Percentiles rank a stretch among this genome's conserved stretches.
Evolutionary conservation across 169 alveolate genomes (phyloP).

Genomic region (Plasmodium gallinaceum): DNA sequence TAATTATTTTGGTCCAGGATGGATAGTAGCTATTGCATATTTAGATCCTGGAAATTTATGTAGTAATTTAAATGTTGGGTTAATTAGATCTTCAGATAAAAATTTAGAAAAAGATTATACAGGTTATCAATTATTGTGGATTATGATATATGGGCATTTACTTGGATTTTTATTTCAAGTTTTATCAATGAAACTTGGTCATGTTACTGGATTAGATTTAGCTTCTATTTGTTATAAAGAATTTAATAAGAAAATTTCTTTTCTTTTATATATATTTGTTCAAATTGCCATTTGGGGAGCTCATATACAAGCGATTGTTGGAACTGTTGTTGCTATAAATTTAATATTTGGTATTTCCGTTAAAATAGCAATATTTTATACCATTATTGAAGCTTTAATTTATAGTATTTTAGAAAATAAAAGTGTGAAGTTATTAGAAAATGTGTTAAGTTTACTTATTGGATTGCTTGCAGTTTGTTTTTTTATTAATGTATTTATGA

Average conservation of each 20-base stretch:
- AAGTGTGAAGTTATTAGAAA: slow-evolving; percentile 49
- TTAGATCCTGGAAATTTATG: slow-evolving; percentile 85
- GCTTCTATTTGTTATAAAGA: slow-evolving; percentile 77
- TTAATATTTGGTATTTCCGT: slow-evolving; percentile 70
- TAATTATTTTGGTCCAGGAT: slow-evolving; percentile 83
- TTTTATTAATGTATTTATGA: slow-evolving; percentile 72
- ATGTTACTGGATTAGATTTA: slow-evolving; percentile 80
- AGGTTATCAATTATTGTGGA: slow-evolving; percentile 81
- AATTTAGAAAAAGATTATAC: slow-evolving; percentile 53
- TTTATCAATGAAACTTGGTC: slow-evolving; percentile 81
- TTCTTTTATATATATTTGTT: slow-evolving; percentile 39
- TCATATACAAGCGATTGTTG: slow-evolving; percentile 68
- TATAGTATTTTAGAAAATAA: slow-evolving; percentile 70
- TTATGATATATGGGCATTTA: slow-evolving; percentile 78
- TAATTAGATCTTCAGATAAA: slow-evolving; percentile 31
- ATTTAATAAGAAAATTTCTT: slow-evolving; percentile 47
- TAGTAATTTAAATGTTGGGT: slow-evolving; percentile 82
- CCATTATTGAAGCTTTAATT: slow-evolving; percentile 55
- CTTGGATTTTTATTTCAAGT: slow-evolving; percentile 81
- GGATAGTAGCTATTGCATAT: slow-evolving; percentile 85
- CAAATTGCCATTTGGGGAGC: slow-evolving; percentile 77
- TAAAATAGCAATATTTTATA: slow-evolving; percentile 54
- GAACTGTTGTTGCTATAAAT: slow-evolving; percentile 62
- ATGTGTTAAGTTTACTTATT: slow-evolving; percentile 60
- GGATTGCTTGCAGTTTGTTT: slow-evolving; percentile 56